A percentile compares a stretch with the other conserved stretches of the same genome.
These are phyloP conservation scores for Ceratobasidium sp. DNA, from an alignment of 1,284 basidiomycete species.

Conservation along the genomic window DNA sequence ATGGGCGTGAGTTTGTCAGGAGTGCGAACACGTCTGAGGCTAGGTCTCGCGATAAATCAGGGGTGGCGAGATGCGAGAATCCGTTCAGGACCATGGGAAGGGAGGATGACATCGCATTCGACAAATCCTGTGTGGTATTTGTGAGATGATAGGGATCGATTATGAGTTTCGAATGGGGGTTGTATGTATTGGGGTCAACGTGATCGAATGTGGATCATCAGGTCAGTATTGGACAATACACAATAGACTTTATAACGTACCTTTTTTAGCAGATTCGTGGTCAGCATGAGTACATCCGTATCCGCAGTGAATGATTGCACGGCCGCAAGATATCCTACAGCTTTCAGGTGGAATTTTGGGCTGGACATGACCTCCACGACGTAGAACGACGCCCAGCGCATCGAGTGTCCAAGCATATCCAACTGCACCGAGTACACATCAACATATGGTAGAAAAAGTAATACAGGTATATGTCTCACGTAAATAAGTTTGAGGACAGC, in stretches of 20 bases:
- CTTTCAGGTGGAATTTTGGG: conserved; percentile 88
- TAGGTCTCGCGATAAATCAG: conserved; percentile 88
- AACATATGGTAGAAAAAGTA: not conserved
- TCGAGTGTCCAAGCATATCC: conserved; percentile 92
- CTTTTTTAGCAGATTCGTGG: conserved; percentile 98
- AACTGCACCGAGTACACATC: conserved; percentile 65
- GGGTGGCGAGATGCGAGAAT: conserved; percentile 85
- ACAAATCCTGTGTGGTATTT: conserved; percentile 70
- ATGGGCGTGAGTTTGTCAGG: conserved; percentile 87
- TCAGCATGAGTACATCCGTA: conserved; percentile 96
- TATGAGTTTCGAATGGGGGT: conserved; percentile 27
- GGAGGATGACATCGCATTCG: conserved; percentile 72
- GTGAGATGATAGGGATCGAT: not conserved
- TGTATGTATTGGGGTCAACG: not conserved
- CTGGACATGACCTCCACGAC: conserved; percentile 99
- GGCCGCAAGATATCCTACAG: conserved; percentile 94
- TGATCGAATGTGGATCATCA: no score
- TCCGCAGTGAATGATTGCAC: conserved; percentile 91
- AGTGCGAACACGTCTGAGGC: conserved; percentile 86
- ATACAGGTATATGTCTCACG: conserved; percentile 60
- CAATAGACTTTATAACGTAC: conserved; percentile 54
- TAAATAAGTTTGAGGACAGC: conserved; percentile 97
- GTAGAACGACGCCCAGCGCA: conserved; percentile 91
- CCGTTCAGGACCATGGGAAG: conserved; percentile 86
- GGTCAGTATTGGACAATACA: conserved; percentile 16